phyloP scores from a whole-genome alignment of 768 basidiomycete genomes.

The Boletus tylopilopsis region DNA sequence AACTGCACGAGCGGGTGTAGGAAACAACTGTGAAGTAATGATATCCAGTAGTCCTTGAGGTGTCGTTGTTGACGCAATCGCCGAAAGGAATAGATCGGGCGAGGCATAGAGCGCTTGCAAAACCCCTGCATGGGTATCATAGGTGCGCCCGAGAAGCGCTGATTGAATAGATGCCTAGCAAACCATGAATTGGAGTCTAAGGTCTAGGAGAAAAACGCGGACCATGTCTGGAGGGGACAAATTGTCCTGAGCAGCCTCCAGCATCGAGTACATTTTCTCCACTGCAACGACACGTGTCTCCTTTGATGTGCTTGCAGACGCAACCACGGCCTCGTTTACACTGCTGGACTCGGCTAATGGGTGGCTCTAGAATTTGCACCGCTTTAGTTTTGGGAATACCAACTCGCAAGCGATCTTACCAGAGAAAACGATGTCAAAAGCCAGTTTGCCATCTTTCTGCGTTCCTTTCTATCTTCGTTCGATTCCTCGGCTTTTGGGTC shows the following conservation, averaged over 20 bases:
- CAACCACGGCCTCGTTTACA: conserved; percentile 45
- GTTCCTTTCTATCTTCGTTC: conserved; percentile 28
- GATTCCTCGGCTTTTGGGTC: not conserved
- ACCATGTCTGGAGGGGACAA: conserved; percentile 38
- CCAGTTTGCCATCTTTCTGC: conserved; percentile 46
- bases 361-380: conserved; percentile 17
- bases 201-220: not conserved
- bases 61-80: conserved; percentile 13
- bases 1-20: conserved; percentile 45
- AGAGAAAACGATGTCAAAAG: conserved; percentile 57
- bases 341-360: conserved; percentile 23
- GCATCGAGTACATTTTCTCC: conserved; percentile 45
- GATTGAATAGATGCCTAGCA: conserved; percentile 53
- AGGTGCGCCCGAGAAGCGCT: conserved; percentile 63
- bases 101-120: conserved; percentile 64
- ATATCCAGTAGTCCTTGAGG: conserved; percentile 23
- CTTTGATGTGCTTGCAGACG: conserved; percentile 59
- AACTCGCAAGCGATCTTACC: conserved; percentile 29
- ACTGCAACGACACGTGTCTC: conserved; percentile 59
- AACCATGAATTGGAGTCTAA: conserved; percentile 1
- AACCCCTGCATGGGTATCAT: conserved; percentile 60
- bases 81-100: conserved; percentile 43
- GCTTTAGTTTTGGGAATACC: not conserved
- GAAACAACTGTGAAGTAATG: conserved; percentile 24
- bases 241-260: conserved; percentile 18